These are phyloP conservation scores for Phytophthora palmivora DNA, from an alignment of 352 stramenopile species.

Conservation along the genomic window DNA sequence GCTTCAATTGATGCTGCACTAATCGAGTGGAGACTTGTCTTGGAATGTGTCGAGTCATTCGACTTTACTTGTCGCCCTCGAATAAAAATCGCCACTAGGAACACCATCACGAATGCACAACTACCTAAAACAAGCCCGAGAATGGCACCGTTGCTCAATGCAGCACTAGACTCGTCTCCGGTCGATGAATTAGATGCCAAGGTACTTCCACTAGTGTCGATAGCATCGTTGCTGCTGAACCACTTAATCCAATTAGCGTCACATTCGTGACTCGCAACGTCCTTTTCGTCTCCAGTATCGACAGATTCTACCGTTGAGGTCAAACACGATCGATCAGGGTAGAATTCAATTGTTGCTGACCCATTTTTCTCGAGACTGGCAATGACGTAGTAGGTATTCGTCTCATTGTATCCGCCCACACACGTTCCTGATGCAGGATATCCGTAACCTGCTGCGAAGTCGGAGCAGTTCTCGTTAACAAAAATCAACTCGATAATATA, in stretches of 20 bases:
- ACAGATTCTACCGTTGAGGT: slow-evolving; percentile 4
- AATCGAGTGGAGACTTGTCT: slow-evolving; percentile 1
- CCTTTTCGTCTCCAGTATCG: slow-evolving; percentile 14
- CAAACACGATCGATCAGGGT: slow-evolving; percentile 19
- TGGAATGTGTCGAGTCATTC: background rate
- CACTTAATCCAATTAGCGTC: slow-evolving; percentile 26
- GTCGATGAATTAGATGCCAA: background rate
- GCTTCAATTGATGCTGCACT: slow-evolving; percentile 14
- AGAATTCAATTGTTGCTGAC: slow-evolving; percentile 19
- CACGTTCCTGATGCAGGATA: slow-evolving; percentile 19
- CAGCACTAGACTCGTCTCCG: background rate
- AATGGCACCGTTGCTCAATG: slow-evolving; percentile 13
- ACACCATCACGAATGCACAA: slow-evolving; percentile 5
- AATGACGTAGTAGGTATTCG: slow-evolving; percentile 23
- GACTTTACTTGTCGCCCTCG: slow-evolving; percentile 9
- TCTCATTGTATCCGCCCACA: slow-evolving; percentile 14
- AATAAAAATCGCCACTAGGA: slow-evolving; percentile 4
- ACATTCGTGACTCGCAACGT: slow-evolving; percentile 17
- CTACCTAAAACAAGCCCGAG: slow-evolving; percentile 9
- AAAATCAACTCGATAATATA: slow-evolving; percentile 28
- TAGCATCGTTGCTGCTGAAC: slow-evolving; percentile 29
- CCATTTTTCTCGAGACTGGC: slow-evolving; percentile 25
- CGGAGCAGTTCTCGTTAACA: slow-evolving; percentile 13
- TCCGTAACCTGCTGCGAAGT: slow-evolving; percentile 10
- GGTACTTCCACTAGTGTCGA: background rate